phyloP scores from a whole-genome alignment of 768 basidiomycete genomes.

The Hysterangium stoloniferum region DNA sequence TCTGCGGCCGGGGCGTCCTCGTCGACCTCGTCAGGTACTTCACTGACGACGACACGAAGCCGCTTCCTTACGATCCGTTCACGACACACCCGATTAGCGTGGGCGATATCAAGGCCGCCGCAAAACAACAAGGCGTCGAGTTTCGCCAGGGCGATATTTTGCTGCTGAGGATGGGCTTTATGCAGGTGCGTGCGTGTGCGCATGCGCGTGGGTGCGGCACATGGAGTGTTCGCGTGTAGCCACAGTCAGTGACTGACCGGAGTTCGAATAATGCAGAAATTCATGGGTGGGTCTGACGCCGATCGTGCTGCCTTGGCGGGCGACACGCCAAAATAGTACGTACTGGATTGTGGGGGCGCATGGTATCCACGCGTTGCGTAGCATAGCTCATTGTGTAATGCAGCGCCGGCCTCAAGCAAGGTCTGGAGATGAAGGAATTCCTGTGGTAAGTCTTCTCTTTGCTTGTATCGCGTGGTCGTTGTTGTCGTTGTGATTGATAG shows the following conservation, averaged over 20 bases:
- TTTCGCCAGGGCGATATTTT: slow-evolving; percentile 57
- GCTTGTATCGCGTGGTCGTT: too few species aligned
- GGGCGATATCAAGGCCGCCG: slow-evolving; percentile 50
- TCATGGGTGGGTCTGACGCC: too few species aligned
- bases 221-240: too few species aligned
- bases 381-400: background rate
- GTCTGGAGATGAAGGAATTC: slow-evolving; percentile 64
- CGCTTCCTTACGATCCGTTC: slow-evolving; percentile 61
- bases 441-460: slow-evolving; percentile 43
- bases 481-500: background rate
- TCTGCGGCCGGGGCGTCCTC: slow-evolving; percentile 60
- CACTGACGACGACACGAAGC: slow-evolving; percentile 26
- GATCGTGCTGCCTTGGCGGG: too few species aligned
- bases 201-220: too few species aligned
- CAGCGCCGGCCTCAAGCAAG: slow-evolving; percentile 62
- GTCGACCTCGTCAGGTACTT: slow-evolving; percentile 55
- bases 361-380: too few species aligned
- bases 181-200: slow-evolving; percentile 28
- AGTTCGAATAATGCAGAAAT: too few species aligned
- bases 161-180: slow-evolving; percentile 54
- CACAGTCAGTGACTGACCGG: too few species aligned
- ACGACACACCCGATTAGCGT: slow-evolving; percentile 43
- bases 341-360: too few species aligned
- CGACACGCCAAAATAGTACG: too few species aligned
- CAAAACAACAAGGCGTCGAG: slow-evolving; percentile 46